A percentile compares a stretch with the other conserved stretches of the same genome.
These are phyloP conservation scores for Gracilaria gracilis DNA, from an alignment of 23 red algal genomes.

Conservation along the genomic window DNA sequence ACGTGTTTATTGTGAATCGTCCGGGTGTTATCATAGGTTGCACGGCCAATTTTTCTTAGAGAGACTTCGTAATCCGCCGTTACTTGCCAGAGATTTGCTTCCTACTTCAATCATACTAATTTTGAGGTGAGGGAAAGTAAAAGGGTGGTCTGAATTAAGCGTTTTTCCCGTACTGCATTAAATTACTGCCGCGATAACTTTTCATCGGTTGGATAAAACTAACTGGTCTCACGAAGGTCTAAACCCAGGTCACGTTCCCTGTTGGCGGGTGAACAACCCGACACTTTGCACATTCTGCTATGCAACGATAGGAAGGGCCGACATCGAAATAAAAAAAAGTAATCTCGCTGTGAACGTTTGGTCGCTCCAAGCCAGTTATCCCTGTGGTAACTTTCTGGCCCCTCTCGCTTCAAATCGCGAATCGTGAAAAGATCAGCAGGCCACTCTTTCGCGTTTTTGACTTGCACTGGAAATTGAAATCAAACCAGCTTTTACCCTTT, in stretches of 20 bases:
- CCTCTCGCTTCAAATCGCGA: background rate
- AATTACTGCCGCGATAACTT: conserved; percentile 87
- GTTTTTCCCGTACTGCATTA: conserved; percentile 57
- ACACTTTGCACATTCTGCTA: conserved; percentile 63
- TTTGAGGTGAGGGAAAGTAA: too few species aligned
- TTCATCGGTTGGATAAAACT: conserved; percentile 81
- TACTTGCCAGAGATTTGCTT: too few species aligned
- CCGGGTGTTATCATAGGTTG: too few species aligned
- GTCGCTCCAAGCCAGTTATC: conserved; percentile 89
- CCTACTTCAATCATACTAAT: too few species aligned
- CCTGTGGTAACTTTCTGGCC: conserved; percentile 68
- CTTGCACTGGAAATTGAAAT: conserved; percentile 48
- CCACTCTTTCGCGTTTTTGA: conserved; percentile 89
- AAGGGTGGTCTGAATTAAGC: conserved; percentile 39
- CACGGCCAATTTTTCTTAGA: too few species aligned
- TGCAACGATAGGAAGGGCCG: conserved; percentile 72
- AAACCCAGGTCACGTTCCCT: conserved; percentile 78
- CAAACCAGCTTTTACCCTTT: background rate
- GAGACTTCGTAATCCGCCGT: too few species aligned
- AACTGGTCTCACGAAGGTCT: conserved; percentile 76
- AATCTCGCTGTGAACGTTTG: conserved; percentile 86
- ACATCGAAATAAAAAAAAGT: conserved; percentile 80
- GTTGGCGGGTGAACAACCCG: too few species aligned
- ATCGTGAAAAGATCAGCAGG: conserved; percentile 82
- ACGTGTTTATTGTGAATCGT: too few species aligned